Evolutionary conservation across 495 filamentous ascomycete species (phyloP).

Genomic region (Hypoxylon rickii): DNA sequence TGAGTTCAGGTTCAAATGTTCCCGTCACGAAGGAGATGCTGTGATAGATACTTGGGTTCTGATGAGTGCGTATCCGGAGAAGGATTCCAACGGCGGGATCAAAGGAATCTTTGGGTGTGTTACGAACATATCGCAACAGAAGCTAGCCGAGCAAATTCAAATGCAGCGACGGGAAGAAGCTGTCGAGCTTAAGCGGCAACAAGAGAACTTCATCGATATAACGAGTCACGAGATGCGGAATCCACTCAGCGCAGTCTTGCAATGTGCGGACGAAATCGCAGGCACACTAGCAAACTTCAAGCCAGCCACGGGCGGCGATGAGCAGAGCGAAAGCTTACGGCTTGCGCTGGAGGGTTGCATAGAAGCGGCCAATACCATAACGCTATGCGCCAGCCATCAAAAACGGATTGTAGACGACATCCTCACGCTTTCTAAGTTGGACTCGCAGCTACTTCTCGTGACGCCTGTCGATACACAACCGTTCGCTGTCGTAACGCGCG

Average conservation of each 20-base stretch:
- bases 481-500: conserved; percentile 64
- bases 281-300: conserved; percentile 54
- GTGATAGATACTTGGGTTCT: conserved; percentile 72
- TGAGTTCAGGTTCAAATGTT: conserved; percentile 70
- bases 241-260: conserved; percentile 77
- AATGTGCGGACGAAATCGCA: conserved; percentile 79
- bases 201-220: conserved; percentile 88
- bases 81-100: conserved; percentile 56
- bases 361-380: conserved; percentile 82
- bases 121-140: conserved; percentile 61
- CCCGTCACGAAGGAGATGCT: conserved; percentile 62
- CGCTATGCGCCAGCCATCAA: conserved; percentile 80
- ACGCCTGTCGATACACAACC: conserved; percentile 77
- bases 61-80: conserved; percentile 72
- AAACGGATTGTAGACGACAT: conserved; percentile 81
- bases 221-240: conserved; percentile 89
- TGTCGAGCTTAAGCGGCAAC: conserved; percentile 67
- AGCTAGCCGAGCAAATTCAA: conserved; percentile 66
- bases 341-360: conserved; percentile 59
- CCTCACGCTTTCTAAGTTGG: conserved; percentile 82
- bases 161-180: conserved; percentile 64
- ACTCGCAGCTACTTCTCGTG: conserved; percentile 76
- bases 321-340: conserved; percentile 29
- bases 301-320: conserved; percentile 7
- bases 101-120: conserved; percentile 73